Base-by-base conservation (phyloP, 371 early-diverging fungal genomes). In the Saksenaea vasiformis region DNA sequence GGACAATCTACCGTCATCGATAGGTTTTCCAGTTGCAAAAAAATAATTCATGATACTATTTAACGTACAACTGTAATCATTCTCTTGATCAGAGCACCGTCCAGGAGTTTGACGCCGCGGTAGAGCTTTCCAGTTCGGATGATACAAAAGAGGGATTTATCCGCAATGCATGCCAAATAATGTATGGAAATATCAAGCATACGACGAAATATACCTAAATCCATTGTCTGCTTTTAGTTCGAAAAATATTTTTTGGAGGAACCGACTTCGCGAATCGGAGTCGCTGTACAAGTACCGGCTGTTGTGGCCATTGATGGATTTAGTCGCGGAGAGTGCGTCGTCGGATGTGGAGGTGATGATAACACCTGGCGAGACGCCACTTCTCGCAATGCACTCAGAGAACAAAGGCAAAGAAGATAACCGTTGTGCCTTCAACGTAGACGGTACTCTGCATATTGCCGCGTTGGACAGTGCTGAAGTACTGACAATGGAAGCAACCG, bases 401-500 rank as follows among this genome's bases (percentile, higher is more conserved):
- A 47, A 47, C 47, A 47, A 47, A 41, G 41, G n/a, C n/a, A 41
- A 47, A 22, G 47, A 47, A 47, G 47, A 47, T 22, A 47, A 9
- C 47, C n/a, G 47, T 3, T 47, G 47, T 1, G 47, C 22, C n/a
- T 47, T 47, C 47, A 47, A 19, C 24, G 47, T 47, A 22, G 47
- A 47, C 47, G 47, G 19, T 22, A 22, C 47, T 22, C 19, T 47
- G n/a, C 22, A 22, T 47, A 22, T 47, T n/a, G 47, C n/a, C n/a
- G 19, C 47, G 10, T 22, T 47, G 47, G 47, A 47, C 10, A 47
- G 19, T 0, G 22, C 47, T 22, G 19, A 47, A 22, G 1, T 47
- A 19, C 47, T 47, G 22, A 47, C 47, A 19, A 2, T 22, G 22
- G 47, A 47, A 47, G 47, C 10, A 47, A 47, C 22, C 0, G 47